Percentiles rank a stretch among this genome's conserved stretches.
These are phyloP conservation scores for Globisporangium polare DNA, from an alignment of 352 stramenopile genomes.

Conservation along the genomic window DNA sequence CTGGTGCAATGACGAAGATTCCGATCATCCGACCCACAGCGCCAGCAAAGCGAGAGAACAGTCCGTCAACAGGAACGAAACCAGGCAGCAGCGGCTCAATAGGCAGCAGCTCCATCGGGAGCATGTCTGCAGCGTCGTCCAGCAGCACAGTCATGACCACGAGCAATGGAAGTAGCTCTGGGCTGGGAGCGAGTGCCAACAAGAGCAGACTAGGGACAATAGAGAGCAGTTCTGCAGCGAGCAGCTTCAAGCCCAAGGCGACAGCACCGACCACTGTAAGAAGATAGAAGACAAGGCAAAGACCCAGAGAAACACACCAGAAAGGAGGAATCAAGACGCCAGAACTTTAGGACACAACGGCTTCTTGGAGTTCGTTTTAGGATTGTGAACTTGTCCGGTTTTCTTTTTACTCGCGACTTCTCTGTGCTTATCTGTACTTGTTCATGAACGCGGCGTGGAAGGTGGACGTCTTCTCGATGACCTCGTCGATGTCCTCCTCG, in stretches of 20 bases:
- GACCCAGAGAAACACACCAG: not conserved
- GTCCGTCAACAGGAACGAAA: slow-evolving; percentile 48
- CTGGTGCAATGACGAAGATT: slow-evolving; percentile 57
- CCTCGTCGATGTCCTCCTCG: slow-evolving; percentile 93
- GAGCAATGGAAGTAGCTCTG: slow-evolving; percentile 16
- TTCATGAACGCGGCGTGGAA: slow-evolving; percentile 97
- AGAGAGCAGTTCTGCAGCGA: slow-evolving; percentile 19
- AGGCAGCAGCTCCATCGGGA: slow-evolving; percentile 7
- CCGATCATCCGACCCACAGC: slow-evolving; percentile 66
- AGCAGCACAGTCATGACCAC: not conserved
- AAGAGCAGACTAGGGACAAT: slow-evolving; percentile 36
- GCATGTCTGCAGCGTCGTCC: slow-evolving; percentile 1
- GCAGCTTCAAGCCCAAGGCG: slow-evolving; percentile 29
- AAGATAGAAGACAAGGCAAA: slow-evolving; percentile 11
- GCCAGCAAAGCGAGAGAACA: slow-evolving; percentile 66
- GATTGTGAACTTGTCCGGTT: not conserved
- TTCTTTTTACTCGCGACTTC: not conserved
- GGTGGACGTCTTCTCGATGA: slow-evolving; percentile 92
- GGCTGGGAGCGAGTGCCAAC: slow-evolving; percentile 24
- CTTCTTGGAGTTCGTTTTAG: slow-evolving; percentile 2
- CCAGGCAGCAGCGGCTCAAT: slow-evolving; percentile 22
- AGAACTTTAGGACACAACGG: not conserved
- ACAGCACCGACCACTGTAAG: slow-evolving; percentile 24
- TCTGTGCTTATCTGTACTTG: slow-evolving; percentile 81
- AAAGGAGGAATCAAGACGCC: not conserved